These are phyloP conservation scores for Olyra latifolia DNA, from an alignment of 176 grass and related monocot genomes.

Conservation along the genomic window DNA sequence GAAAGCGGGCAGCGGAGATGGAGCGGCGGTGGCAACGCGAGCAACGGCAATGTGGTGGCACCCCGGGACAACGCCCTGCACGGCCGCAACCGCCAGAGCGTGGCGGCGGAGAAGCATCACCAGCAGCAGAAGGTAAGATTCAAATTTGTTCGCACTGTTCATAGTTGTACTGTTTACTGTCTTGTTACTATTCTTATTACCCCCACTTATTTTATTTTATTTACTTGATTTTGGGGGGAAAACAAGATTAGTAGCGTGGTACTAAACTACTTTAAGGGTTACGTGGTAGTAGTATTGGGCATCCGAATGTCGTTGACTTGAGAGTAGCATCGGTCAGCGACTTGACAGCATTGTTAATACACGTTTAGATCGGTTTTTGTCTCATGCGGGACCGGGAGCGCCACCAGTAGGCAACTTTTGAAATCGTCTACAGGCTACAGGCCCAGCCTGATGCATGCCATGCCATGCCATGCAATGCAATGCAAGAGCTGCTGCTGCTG, in stretches of 20 bases:
- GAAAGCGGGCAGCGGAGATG: constrained; percentile 52
- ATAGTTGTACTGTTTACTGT: neutral
- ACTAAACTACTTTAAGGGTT: neutral
- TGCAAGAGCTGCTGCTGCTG: neutral
- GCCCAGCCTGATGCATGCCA: neutral
- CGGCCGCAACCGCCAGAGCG: constrained; percentile 13
- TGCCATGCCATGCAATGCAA: constrained; percentile 4
- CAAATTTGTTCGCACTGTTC: constrained; percentile 42
- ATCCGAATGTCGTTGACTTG: constrained; percentile 53
- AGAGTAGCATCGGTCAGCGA: constrained; percentile 23
- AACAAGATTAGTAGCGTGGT: constrained; percentile 22
- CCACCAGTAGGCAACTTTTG: constrained; percentile 24
- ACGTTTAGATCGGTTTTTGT: constrained; percentile 26
- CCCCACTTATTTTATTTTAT: constrained; percentile 30
- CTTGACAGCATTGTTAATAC: constrained; percentile 33
- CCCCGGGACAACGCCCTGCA: constrained; percentile 5
- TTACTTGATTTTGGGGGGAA: constrained; percentile 9
- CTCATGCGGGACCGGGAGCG: constrained; percentile 20
- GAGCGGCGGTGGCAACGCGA: constrained; percentile 45
- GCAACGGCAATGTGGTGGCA: constrained; percentile 31
- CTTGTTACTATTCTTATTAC: neutral
- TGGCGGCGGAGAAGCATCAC: constrained; percentile 39
- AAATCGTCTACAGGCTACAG: constrained; percentile 35
- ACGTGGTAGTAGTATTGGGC: constrained; percentile 2
- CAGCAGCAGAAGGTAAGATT: constrained; percentile 41